phyloP scores from a whole-genome alignment of 306 rosid species.

The Citrullus colocynthis region DNA sequence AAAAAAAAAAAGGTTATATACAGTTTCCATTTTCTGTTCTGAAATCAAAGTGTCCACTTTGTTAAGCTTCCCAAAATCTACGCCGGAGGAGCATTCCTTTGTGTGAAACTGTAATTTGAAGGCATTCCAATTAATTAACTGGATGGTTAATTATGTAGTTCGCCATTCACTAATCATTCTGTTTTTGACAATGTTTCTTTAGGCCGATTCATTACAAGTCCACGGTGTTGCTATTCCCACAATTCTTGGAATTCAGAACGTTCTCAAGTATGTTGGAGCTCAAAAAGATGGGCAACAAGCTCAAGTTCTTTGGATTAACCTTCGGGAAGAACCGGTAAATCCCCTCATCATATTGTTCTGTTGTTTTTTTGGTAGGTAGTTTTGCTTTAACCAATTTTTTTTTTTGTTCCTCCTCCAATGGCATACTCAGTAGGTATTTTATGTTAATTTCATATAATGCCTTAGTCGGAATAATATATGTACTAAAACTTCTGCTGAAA shows the following conservation, averaged over 20 bases:
- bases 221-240: constrained; percentile 96
- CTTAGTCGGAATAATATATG: background rate
- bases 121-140: background rate
- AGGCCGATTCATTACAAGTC: constrained; percentile 63
- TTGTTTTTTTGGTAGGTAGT: background rate
- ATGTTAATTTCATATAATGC: background rate
- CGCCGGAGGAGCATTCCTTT: too few relatives aligned
- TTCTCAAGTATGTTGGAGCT: constrained; percentile 68
- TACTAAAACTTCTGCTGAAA: background rate
- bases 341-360: background rate
- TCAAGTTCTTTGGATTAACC: constrained; percentile 74
- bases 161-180: background rate
- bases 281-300: constrained; percentile 28
- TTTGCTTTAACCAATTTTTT: background rate
- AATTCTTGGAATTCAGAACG: constrained; percentile 59
- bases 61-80: background rate
- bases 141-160: background rate
- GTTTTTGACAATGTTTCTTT: background rate
- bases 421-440: background rate
- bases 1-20: too few relatives aligned
- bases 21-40: background rate
- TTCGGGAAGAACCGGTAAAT: constrained; percentile 84
- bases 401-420: background rate
- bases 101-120: background rate
- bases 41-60: background rate